Evolutionary conservation across 1,284 basidiomycete genomes (phyloP).

Genomic region (Leccinum cinnamomeum): DNA sequence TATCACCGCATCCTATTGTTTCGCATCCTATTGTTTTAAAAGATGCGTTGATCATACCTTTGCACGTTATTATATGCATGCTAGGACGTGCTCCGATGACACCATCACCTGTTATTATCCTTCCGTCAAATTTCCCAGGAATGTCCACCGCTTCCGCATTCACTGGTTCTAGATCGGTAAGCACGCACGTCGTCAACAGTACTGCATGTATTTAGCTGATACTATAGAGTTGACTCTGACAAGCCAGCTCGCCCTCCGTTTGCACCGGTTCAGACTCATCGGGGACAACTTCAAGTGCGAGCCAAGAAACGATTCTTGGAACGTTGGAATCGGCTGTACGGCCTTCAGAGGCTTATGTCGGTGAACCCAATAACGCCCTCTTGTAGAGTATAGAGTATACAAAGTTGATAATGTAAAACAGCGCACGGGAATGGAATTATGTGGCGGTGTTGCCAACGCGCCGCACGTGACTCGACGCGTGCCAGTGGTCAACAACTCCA

Average conservation of each 20-base stretch:
- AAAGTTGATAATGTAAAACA: neutral
- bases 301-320: slow-evolving; percentile 20
- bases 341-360: slow-evolving; percentile 20
- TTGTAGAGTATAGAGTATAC: slow-evolving; percentile 3
- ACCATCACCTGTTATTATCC: slow-evolving; percentile 19
- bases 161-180: neutral
- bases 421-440: neutral
- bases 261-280: slow-evolving; percentile 7
- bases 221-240: slow-evolving; percentile 7
- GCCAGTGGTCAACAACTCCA: too few relatives aligned
- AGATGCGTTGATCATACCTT: neutral
- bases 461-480: slow-evolving; percentile 8
- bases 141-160: slow-evolving; percentile 17
- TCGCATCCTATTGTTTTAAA: neutral
- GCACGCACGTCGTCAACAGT: neutral
- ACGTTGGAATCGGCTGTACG: slow-evolving; percentile 10
- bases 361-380: slow-evolving; percentile 16
- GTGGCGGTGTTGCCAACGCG: neutral
- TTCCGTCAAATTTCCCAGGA: slow-evolving; percentile 15
- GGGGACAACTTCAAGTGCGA: slow-evolving; percentile 15
- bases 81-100: slow-evolving; percentile 16
- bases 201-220: neutral
- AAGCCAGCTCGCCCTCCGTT: slow-evolving; percentile 13
- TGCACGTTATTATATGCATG: neutral
- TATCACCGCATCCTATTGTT: neutral